A percentile compares a stretch with the other conserved stretches of the same genome.
phyloP scores from a whole-genome alignment of 1,284 basidiomycete genomes.

The Anthracocystis panici-leucophaei region DNA sequence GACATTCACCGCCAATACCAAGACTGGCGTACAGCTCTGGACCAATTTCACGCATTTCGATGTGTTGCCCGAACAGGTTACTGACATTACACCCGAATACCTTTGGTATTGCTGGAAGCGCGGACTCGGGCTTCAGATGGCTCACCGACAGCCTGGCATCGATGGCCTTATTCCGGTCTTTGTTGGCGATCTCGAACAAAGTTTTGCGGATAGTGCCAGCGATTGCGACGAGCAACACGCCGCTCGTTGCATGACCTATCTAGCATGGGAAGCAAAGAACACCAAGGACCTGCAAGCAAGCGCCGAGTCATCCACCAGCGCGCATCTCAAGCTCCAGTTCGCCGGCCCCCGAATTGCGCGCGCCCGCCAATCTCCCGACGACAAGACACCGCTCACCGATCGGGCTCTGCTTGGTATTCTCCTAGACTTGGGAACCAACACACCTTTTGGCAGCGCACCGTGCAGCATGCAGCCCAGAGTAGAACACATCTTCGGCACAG shows the following conservation, averaged over 20 bases:
- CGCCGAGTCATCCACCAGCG: too few relatives aligned
- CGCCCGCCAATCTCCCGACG: too few relatives aligned
- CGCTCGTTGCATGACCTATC: background rate
- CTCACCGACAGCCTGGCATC: constrained; percentile 7
- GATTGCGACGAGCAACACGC: background rate
- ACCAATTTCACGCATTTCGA: constrained; percentile 17
- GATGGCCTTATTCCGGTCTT: constrained; percentile 1
- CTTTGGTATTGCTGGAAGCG: constrained; percentile 28
- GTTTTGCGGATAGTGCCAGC: background rate
- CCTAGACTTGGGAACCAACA: too few relatives aligned
- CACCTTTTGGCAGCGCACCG: too few relatives aligned
- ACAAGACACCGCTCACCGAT: too few relatives aligned
- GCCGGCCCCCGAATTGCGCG: too few relatives aligned
- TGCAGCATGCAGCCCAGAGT: too few relatives aligned
- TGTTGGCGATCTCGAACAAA: background rate
- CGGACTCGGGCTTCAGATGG: constrained; percentile 11
- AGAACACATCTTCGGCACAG: too few relatives aligned
- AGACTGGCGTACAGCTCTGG: constrained; percentile 1
- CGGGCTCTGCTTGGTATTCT: too few relatives aligned
- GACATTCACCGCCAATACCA: too few relatives aligned
- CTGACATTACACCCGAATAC: constrained; percentile 4
- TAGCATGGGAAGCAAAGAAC: constrained; percentile 9
- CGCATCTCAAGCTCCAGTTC: too few relatives aligned
- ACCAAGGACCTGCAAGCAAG: background rate
- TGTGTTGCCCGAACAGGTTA: background rate